Evolutionary conservation across 805 yeast genomes (phyloP).

Genomic region (Yarrowia sp.): DNA sequence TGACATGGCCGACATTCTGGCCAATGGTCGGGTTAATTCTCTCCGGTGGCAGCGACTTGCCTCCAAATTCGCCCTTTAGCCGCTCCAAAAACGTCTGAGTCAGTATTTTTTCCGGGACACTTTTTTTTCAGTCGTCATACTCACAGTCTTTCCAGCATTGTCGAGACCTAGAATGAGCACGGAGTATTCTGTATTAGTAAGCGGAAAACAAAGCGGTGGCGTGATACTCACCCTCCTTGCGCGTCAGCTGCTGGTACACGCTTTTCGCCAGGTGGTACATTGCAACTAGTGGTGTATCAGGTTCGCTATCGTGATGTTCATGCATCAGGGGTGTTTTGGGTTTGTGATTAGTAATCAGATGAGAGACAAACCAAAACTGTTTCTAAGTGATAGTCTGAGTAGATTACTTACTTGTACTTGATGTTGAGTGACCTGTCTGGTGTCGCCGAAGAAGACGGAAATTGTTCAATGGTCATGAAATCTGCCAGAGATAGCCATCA

Average conservation of each 20-base stretch:
- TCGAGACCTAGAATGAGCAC: conserved; percentile 87
- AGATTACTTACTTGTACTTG: too few species aligned
- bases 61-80: conserved; percentile 60
- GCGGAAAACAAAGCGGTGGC: neutral
- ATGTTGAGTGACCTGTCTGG: too few species aligned
- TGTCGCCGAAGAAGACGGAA: too few species aligned
- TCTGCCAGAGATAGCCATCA: too few species aligned
- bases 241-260: conserved; percentile 63
- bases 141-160: conserved; percentile 89
- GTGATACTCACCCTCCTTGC: conserved; percentile 57
- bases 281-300: neutral
- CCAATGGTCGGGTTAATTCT: conserved; percentile 93
- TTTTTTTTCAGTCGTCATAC: conserved; percentile 42
- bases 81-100: conserved; percentile 66
- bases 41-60: conserved; percentile 55
- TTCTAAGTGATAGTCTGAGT: too few species aligned
- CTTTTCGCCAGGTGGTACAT: conserved; percentile 77
- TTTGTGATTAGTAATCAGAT: too few species aligned
- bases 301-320: too few species aligned
- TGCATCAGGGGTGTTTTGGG: too few species aligned
- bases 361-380: too few species aligned
- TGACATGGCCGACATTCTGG: conserved; percentile 66
- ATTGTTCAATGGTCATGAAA: too few species aligned
- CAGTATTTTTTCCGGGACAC: conserved; percentile 43
- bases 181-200: conserved; percentile 61